Evolutionary conservation across 768 basidiomycete genomes (phyloP).

Genomic region (Podaxis mareebaensis): DNA sequence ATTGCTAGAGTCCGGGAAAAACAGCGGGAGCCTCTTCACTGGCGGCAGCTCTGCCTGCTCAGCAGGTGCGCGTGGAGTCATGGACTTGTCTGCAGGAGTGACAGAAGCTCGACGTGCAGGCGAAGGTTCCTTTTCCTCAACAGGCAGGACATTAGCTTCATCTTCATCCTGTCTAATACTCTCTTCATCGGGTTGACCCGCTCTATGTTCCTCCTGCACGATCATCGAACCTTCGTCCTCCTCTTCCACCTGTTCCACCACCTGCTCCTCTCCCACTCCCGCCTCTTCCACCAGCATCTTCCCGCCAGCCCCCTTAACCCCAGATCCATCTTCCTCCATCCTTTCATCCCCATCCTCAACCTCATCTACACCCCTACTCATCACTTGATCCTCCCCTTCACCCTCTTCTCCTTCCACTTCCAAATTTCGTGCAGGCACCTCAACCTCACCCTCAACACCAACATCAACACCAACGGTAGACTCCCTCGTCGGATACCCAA

Average conservation of each 20-base stretch:
- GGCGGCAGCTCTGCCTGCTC: background rate
- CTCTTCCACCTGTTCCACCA: background rate
- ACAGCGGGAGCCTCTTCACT: background rate
- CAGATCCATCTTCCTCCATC: background rate
- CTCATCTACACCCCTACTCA: background rate
- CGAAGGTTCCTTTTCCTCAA: background rate
- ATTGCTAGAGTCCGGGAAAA: constrained; percentile 1
- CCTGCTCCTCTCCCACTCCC: background rate
- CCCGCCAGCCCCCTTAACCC: background rate
- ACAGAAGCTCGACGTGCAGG: background rate
- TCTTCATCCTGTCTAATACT: background rate
- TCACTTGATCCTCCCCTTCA: background rate
- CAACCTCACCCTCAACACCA: background rate
- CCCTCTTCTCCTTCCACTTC: background rate
- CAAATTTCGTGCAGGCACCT: background rate
- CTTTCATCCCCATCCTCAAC: background rate
- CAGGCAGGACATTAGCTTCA: background rate
- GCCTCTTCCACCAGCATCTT: background rate
- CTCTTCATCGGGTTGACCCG: background rate
- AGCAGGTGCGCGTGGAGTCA: background rate
- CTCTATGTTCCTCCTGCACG: background rate
- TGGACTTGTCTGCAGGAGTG: background rate
- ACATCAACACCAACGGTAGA: background rate
- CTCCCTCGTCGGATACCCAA: constrained; percentile 12
- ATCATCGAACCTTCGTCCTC: background rate